Base-by-base conservation (phyloP, 768 basidiomycete species). In the Mycena crocata region DNA sequence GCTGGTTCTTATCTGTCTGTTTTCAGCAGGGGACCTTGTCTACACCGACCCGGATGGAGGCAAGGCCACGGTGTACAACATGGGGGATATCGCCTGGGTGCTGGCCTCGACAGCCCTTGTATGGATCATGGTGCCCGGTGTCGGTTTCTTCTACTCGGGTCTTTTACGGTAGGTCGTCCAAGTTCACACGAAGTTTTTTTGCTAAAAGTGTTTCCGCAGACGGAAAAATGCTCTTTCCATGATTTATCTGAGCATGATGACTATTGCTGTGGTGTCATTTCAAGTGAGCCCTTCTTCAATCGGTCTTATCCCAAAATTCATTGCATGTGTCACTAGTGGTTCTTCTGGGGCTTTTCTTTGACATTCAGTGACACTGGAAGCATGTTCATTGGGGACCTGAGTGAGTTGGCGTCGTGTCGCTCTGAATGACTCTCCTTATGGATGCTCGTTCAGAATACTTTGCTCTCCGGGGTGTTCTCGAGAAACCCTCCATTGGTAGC, bases 341-440 rank as follows among this genome's bases (percentile, higher is more conserved):
- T 94, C 82, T 96, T 97, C 85, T 98, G 96, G 96, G 96, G 96
- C 0, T 98, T 86, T 80, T 96, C 95, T 3, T 83, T 98, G 24
- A 87, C 96, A 0, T 98, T 99, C 82, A 93, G 92, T 64, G 93
- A 94, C 3, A 87, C 84, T 0, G 94, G 84, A 4, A 83, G 79
- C 68, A 66, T 72, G 23, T 99, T 86, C 79, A 98, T 99, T 68
- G 97, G 97, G 12, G 83, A 96, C 72, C 85, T 99, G 34, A 84
- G 93, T 69, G 23, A 19, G 59, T 17, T 17, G 54, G 37, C 5
- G 10, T 24, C 30, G n/a, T 40, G 45, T 30, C 24, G 39, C 28
- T 21, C 14, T 17, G 35, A 39, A 19, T 19, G 17, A 3, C 19
- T 8, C 7, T 21, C 21, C 21, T 42, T 67, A 55, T 61, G 24